phyloP scores from a whole-genome alignment of 139 green algal species.

The Chlorella sp. region DNA sequence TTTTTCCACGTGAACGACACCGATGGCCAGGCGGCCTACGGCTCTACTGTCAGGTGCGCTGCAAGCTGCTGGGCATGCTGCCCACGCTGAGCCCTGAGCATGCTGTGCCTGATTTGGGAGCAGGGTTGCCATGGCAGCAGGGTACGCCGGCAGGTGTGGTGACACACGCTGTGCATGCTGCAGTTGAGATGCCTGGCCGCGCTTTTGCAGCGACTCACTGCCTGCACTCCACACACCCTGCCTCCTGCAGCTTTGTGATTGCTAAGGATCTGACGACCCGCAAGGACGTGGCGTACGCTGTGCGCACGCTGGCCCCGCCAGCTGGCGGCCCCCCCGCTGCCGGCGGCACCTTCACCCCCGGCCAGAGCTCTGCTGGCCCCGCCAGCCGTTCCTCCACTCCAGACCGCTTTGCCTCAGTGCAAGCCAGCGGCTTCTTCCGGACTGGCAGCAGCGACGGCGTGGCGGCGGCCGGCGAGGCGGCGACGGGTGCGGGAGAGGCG shows the following conservation, averaged over 20 bases:
- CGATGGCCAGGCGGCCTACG: conserved; percentile 12
- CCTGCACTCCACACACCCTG: neutral
- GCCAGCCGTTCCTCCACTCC: neutral
- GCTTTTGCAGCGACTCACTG: no score
- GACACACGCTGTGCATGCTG: no score
- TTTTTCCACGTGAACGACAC: conserved; percentile 53
- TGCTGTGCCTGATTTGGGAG: neutral
- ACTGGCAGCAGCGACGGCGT: neutral
- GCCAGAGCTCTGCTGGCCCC: neutral
- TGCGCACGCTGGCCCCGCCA: conserved; percentile 18
- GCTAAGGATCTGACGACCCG: conserved; percentile 36
- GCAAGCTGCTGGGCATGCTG: neutral
- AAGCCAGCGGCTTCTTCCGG: neutral
- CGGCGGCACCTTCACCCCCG: neutral
- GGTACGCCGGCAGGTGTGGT: no score
- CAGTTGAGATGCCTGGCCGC: no score
- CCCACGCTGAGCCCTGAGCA: no score
- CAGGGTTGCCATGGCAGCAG: no score
- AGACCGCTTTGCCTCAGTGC: neutral
- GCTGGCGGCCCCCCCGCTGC: neutral
- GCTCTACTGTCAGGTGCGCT: conserved; percentile 8
- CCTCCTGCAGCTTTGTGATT: conserved; percentile 32
- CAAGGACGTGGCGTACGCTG: conserved; percentile 42
- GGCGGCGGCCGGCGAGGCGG: neutral
- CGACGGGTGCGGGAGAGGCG: neutral